Evolutionary conservation across 2,329 filamentous ascomycete genomes (phyloP), one percentile per base, ranked within the genome.

Genomic region (Talaromyces sp.): DNA sequence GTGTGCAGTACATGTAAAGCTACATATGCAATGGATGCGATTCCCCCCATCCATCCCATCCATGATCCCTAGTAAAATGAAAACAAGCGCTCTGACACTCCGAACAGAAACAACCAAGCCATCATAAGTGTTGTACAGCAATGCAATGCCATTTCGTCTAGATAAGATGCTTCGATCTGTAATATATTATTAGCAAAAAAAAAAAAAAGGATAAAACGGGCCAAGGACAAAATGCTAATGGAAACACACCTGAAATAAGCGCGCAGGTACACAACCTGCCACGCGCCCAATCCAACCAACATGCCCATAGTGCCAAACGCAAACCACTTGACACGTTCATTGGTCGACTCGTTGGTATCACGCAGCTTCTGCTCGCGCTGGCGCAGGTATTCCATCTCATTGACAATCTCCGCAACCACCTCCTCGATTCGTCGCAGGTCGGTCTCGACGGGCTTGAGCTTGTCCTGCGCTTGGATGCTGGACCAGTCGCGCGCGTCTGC

Each of bases 311-410:
- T 98, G 66, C 88, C 86, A 75, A 97, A 87, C 55, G 93, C 93
- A 78, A 99, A 99, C 92, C 91, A 98, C 83, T 98, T 99, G 71
- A 99, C 95, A 62, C 95, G 86, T 79, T 90, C 95, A 80, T 99
- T 99, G 67, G 95, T 99, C 83, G 93, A 98, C 88, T 99, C 95
- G 78, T 99, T 99, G 68, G 95, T 99, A 80, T 99, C 93, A 75
- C 95, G 85, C 69, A 99, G 84, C 82, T 91, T 96, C 85, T 96
- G 92, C 83, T 99, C 95, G 69, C 95, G 86, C 43, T 77, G 70
- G 66, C 95, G 86, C 69, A 99, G 85, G 80, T 98, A 99, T 66
- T 98, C 93, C 93, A 99, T 96, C 83, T 98, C 93, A 64, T 78
- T 78, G 55, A 97, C 93, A 65, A 98, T 87, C 80, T 98, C 93